Base-by-base conservation (phyloP, 371 early-diverging fungal species). In the Mucor indicus region DNA sequence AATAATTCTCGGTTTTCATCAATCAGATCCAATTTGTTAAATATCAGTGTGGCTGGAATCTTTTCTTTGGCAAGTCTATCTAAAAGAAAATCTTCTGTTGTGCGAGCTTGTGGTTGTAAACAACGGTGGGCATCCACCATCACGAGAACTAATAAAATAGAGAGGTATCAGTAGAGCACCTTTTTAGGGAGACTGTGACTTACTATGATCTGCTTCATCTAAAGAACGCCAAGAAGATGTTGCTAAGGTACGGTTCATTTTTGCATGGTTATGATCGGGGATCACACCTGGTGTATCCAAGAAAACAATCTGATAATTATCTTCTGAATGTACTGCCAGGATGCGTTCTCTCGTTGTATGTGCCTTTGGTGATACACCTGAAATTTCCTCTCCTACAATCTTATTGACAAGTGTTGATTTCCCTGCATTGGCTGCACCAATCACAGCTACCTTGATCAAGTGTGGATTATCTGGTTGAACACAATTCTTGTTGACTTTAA, bases 391-490 rank as follows among this genome's bases (percentile, higher is more conserved):
- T 33, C 56, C 62, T 11, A 85, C 69, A 19, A 90, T 62, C n/a
- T 69, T 59, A 58, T 90, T 90, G 9, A 89, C 66, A 29, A 90
- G 50, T 5, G 91, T 89, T 1, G 91, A 90, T 50, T 90, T 90
- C 19, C 91, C 91, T 3, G 85, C 86, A 58, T 90, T 90, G 23
- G 91, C 83, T 16, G 86, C 79, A n/a, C 89, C 91, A 16, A 90
- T 57, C 2, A 89, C 56, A 21, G 83, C 85, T 21, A 86, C 72
- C 51, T 82, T 81, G 11, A 79, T 55, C 12, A 83, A 50, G 35
- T 82, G 78, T 0, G 91, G 77, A 38, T 85, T 64, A 4, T 38
- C 55, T 12, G 91, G 91, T 57, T 90, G 91, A 36, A 53, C 42
- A 24, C 86, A 29, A 1, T 29, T 61, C 21, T 53, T 46, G 15